These are phyloP conservation scores for Tolypocladium paradoxum DNA, from an alignment of 2,329 filamentous ascomycete species.

Conservation along the genomic window DNA sequence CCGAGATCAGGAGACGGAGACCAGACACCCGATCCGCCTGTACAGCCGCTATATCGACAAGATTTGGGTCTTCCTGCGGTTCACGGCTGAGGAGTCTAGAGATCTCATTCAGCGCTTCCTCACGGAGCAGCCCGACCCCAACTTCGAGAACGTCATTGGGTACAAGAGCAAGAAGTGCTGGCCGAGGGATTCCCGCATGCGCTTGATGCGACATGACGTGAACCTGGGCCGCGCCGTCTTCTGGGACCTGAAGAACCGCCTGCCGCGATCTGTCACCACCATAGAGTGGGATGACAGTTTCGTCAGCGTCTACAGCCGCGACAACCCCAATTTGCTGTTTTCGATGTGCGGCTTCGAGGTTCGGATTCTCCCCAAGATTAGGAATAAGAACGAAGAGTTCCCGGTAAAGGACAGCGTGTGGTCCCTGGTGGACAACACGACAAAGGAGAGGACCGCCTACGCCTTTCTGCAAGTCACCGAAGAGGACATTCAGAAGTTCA, in stretches of 20 bases:
- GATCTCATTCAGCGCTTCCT: conserved; percentile 96
- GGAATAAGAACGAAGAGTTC: conserved; percentile 94
- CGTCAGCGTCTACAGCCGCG: conserved; percentile 91
- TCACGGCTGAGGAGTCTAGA: conserved; percentile 84
- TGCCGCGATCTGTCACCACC: conserved; percentile 89
- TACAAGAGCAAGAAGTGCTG: conserved; percentile 99
- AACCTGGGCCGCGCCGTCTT: conserved; percentile 96
- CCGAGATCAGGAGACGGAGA: conserved; percentile 84
- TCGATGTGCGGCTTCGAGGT: conserved; percentile 99
- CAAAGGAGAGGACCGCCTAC: conserved; percentile 92
- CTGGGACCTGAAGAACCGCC: conserved; percentile 96
- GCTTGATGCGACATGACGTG: conserved; percentile 96
- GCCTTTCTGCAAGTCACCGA: conserved; percentile 97
- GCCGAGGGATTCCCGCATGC: conserved; percentile 95
- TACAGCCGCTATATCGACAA: conserved; percentile 97
- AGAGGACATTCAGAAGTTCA: conserved; percentile 97
- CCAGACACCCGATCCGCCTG: conserved; percentile 88
- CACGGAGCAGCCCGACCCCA: conserved; percentile 95
- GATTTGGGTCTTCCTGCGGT: conserved; percentile 96
- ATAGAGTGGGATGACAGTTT: conserved; percentile 99
- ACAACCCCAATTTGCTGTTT: conserved; percentile 94
- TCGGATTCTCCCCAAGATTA: conserved; percentile 85
- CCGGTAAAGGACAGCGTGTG: conserved; percentile 96
- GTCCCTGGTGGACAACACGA: conserved; percentile 92
- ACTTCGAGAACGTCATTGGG: conserved; percentile 98